Evolutionary conservation across 2,329 filamentous ascomycete genomes (phyloP).

Genomic region (Huntiella moniliformis): DNA sequence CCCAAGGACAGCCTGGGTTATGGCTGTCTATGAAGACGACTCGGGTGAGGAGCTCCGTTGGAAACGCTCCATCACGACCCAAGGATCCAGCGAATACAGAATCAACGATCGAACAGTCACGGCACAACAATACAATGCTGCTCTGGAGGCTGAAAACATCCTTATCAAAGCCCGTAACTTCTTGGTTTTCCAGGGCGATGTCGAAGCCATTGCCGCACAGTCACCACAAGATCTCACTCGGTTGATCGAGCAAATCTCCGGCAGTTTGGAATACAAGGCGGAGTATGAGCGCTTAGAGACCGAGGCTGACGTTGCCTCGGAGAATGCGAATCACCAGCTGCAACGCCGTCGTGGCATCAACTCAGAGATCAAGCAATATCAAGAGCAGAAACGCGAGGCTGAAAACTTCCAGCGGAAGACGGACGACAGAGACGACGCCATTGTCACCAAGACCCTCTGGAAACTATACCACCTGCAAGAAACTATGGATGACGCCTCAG

Average conservation of each 20-base stretch:
- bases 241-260: constrained; percentile 92
- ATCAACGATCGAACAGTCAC: constrained; percentile 86
- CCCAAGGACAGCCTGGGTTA: constrained; percentile 92
- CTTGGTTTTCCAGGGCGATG: constrained; percentile 93
- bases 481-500: constrained; percentile 78
- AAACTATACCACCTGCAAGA: constrained; percentile 92
- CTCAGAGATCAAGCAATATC: constrained; percentile 92
- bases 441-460: constrained; percentile 88
- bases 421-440: constrained; percentile 74
- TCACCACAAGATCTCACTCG: constrained; percentile 84
- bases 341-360: constrained; percentile 86
- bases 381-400: constrained; percentile 89
- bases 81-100: constrained; percentile 82
- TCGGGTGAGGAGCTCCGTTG: constrained; percentile 86
- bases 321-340: constrained; percentile 76
- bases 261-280: constrained; percentile 81
- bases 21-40: constrained; percentile 97
- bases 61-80: constrained; percentile 84
- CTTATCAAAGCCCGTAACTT: constrained; percentile 97
- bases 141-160: constrained; percentile 84
- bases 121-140: constrained; percentile 82
- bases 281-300: constrained; percentile 85
- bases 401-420: constrained; percentile 85
- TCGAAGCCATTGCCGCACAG: constrained; percentile 90
- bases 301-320: constrained; percentile 68